phyloP scores from a whole-genome alignment of 2,329 filamentous ascomycete species.

The Hypoxylon sp. region DNA sequence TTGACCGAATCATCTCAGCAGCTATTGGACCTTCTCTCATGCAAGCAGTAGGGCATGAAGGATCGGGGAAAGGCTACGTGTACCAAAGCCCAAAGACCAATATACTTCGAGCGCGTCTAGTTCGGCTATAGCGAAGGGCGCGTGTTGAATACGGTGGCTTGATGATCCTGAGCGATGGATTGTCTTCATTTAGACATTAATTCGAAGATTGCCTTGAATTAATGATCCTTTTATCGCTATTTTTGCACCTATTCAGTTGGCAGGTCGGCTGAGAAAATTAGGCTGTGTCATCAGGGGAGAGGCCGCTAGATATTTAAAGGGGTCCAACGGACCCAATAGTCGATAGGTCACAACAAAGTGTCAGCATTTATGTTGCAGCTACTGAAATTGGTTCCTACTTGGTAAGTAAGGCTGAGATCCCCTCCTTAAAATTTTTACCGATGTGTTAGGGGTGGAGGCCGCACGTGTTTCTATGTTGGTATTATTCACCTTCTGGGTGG shows the following conservation, averaged over 20 bases:
- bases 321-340: not conserved
- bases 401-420: constrained; percentile 22
- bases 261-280: constrained; percentile 6
- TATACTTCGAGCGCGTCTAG: not conserved
- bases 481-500: not conserved
- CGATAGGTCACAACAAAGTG: constrained; percentile 9
- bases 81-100: not conserved
- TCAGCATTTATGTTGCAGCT: constrained; percentile 24
- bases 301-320: constrained; percentile 16
- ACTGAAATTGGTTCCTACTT: not conserved
- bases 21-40: not conserved
- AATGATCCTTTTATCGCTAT: constrained; percentile 1
- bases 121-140: not conserved
- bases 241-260: constrained; percentile 3
- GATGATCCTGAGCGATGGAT: constrained; percentile 3
- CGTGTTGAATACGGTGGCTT: not conserved
- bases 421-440: constrained; percentile 27
- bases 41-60: not conserved
- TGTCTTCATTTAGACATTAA: not conserved
- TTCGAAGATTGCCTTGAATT: not conserved
- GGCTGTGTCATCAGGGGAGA: constrained; percentile 11
- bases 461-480: constrained; percentile 21
- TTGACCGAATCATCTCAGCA: not conserved
- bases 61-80: constrained; percentile 1
- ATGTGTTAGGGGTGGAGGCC: constrained; percentile 9